phyloP scores from a whole-genome alignment of 1,284 basidiomycete species.

The Testicularia cyperi region DNA sequence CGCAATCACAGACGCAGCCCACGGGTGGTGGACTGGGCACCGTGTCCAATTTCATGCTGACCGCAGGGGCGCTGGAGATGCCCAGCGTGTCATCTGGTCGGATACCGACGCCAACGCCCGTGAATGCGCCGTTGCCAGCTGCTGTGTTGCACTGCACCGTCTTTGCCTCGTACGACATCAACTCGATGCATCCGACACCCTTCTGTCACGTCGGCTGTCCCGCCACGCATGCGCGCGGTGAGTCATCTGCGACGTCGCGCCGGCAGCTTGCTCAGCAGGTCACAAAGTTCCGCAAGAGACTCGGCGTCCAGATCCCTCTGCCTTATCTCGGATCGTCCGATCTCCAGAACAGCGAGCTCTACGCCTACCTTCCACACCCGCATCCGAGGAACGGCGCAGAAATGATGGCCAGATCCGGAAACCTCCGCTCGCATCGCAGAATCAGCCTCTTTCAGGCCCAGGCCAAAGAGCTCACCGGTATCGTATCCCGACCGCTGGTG shows the following conservation, averaged over 20 bases:
- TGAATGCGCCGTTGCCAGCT: conserved; percentile 6
- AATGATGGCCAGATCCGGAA: conserved; percentile 11
- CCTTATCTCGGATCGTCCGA: conserved; percentile 8
- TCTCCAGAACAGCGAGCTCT: not conserved
- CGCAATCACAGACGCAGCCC: conserved; percentile 97
- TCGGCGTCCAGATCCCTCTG: conserved; percentile 30
- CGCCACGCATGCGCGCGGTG: conserved; percentile 11
- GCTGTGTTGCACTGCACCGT: conserved; percentile 34
- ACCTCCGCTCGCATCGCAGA: conserved; percentile 6
- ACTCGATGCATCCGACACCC: conserved; percentile 7
- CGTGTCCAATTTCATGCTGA: too few relatives aligned
- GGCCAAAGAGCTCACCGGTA: conserved; percentile 24
- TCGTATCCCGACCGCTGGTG: conserved; percentile 25
- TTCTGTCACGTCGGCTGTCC: conserved; percentile 24
- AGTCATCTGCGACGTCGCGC: conserved; percentile 5
- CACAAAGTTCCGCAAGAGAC: conserved; percentile 14
- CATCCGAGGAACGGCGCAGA: conserved; percentile 15
- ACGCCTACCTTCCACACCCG: conserved; percentile 14
- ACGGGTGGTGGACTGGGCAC: too few relatives aligned
- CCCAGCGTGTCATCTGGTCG: conserved; percentile 7
- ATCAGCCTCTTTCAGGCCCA: conserved; percentile 27
- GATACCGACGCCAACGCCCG: conserved; percentile 5
- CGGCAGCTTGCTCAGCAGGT: conserved; percentile 12
- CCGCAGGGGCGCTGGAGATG: conserved; percentile 9
- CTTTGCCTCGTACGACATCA: conserved; percentile 23